Evolutionary conservation across 1,284 basidiomycete species (phyloP).

Genomic region (Flammula alnicola): DNA sequence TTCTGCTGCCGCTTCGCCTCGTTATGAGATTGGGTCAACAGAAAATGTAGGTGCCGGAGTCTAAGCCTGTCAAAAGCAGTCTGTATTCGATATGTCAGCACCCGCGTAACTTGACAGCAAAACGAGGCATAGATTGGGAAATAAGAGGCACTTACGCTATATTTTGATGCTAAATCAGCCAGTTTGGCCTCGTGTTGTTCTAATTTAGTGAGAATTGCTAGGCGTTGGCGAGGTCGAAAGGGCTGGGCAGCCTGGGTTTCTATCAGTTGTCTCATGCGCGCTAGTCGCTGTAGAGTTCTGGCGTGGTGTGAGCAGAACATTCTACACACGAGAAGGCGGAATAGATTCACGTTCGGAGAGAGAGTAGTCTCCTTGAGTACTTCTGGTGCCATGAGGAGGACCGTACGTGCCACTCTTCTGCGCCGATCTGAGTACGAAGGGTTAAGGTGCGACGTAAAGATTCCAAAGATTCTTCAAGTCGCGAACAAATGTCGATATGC

Average conservation of each 20-base stretch:
- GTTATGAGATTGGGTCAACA: slow-evolving; percentile 32
- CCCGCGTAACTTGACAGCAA: background rate
- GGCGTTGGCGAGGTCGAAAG: slow-evolving; percentile 30
- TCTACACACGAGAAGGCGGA: slow-evolving; percentile 1
- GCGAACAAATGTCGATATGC: slow-evolving; percentile 28
- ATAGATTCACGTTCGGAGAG: slow-evolving; percentile 36
- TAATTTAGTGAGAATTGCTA: slow-evolving; percentile 33
- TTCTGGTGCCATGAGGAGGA: slow-evolving; percentile 38
- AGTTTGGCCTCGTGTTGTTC: slow-evolving; percentile 41
- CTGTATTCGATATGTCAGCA: slow-evolving; percentile 23
- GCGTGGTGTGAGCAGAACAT: slow-evolving; percentile 8
- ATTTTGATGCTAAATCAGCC: slow-evolving; percentile 37
- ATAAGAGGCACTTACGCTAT: slow-evolving; percentile 30
- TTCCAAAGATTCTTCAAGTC: slow-evolving; percentile 29
- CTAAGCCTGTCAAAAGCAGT: slow-evolving; percentile 36
- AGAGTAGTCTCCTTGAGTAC: slow-evolving; percentile 35
- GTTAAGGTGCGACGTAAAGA: slow-evolving; percentile 29
- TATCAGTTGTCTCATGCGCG: slow-evolving; percentile 28
- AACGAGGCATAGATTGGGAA: slow-evolving; percentile 4
- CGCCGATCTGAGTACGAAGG: slow-evolving; percentile 30
- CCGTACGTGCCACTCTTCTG: slow-evolving; percentile 35
- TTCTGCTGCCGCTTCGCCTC: slow-evolving; percentile 29
- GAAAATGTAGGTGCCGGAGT: slow-evolving; percentile 34
- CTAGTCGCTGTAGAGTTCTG: slow-evolving; percentile 35
- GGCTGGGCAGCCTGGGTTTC: slow-evolving; percentile 26